These are phyloP conservation scores for Saccharomycodes ludwigii DNA, from an alignment of 805 yeast species.

Conservation along the genomic window DNA sequence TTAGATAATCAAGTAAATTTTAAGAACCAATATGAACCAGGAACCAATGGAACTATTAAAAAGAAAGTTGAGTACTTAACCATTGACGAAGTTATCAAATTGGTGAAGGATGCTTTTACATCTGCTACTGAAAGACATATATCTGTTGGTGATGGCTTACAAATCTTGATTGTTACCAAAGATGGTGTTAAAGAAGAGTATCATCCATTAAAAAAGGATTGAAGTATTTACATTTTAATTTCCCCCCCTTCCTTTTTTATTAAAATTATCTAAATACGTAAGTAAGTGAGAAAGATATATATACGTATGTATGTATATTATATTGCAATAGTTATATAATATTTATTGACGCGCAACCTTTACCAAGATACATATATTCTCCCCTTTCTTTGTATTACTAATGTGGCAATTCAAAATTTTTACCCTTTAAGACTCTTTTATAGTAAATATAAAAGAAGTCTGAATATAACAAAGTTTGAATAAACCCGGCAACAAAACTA, in stretches of 20 bases:
- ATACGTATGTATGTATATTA: constrained; percentile 1
- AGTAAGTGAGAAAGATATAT: constrained; percentile 1
- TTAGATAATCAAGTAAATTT: constrained; percentile 94
- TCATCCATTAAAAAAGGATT: constrained; percentile 83
- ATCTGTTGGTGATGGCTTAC: constrained; percentile 94
- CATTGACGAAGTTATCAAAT: constrained; percentile 73
- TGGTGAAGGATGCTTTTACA: constrained; percentile 88
- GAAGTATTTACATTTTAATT: no score
- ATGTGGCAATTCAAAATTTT: constrained; percentile 59
- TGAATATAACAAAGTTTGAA: constrained; percentile 81
- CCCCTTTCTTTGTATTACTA: constrained; percentile 2
- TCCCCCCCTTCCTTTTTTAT: no score
- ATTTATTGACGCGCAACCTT: background rate
- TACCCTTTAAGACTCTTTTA: constrained; percentile 64
- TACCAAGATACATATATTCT: background rate
- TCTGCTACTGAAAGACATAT: constrained; percentile 98
- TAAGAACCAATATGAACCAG: constrained; percentile 85
- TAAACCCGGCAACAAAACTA: constrained; percentile 64
- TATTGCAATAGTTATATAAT: constrained; percentile 4
- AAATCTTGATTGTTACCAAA: constrained; percentile 80
- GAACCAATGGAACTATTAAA: constrained; percentile 52
- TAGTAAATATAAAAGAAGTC: constrained; percentile 94
- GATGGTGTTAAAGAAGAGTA: constrained; percentile 82
- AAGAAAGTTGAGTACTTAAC: constrained; percentile 49
- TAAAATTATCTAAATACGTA: constrained; percentile 2